Base-by-base conservation (phyloP, 805 yeast genomes). In the Nakazawaea ernobii region DNA sequence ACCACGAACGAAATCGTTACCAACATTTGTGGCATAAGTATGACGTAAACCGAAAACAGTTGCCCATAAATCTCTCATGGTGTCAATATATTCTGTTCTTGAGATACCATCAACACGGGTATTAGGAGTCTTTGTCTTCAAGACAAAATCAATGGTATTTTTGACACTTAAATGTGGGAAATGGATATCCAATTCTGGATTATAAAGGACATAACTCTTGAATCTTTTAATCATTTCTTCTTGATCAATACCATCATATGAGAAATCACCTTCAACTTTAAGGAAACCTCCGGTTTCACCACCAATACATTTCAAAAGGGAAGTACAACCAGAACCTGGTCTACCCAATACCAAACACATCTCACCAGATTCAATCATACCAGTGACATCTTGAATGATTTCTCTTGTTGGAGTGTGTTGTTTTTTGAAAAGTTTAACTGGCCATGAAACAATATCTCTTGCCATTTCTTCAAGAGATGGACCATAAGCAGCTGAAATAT, bases 251-350 rank as follows among this genome's bases (percentile, higher is more conserved):
- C 87, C 86, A 59, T 82, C 86, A 57, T 83, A 85, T 7, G 70
- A 56, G 49, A 85, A 63, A 17, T 72, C 70, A 52, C 90, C 89
- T 36, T 73, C 72, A 35, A 73, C 73, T 32, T 69, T 67, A 15
- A 71, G 65, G 59, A 70, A 74, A 29, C 67, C 65, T 60, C 55
- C 55, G 47, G 67, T 67, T 62, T 74, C 69, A 58, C 73, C 82
- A 10, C 89, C 79, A 53, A 84, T 67, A 2, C 85, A 74, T 55
- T 81, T 80, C 59, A 84, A 67, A 41, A 84, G 68, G 2, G 89
- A 77, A 4, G 91, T 80, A 61, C 91, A 85, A 41, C 94, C 94
- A 27, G 92, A 83, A 55, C 92, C 90, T 1, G 92, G 90, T 52
- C 84, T 75, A 45, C 86, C 88, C 32, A 82, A 62, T 6, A 84